Conservation (phyloP, 2,329 filamentous ascomycete species). For the Coniosporium uncinatum region DNA sequence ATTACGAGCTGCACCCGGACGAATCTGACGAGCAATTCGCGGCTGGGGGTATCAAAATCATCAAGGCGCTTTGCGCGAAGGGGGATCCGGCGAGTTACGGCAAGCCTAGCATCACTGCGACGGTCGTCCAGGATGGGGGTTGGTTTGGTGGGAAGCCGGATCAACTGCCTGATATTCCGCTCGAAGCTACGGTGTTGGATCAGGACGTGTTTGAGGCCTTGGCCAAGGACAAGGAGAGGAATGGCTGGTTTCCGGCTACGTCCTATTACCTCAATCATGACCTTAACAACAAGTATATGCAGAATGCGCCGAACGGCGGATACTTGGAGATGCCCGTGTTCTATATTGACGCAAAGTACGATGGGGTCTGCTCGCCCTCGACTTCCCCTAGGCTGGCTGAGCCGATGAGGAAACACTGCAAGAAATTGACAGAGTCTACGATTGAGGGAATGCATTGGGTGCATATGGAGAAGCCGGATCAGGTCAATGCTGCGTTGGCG, state of each 20-base stretch:
- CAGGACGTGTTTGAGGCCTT: constrained; percentile 18
- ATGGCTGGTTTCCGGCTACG: constrained; percentile 29
- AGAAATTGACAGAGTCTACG: constrained; percentile 36
- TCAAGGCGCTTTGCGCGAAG: constrained; percentile 16
- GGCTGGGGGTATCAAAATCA: constrained; percentile 13
- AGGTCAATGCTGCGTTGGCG: constrained; percentile 15
- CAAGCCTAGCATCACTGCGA: constrained; percentile 15
- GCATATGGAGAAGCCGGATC: constrained; percentile 17
- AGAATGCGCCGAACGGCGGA: constrained; percentile 25
- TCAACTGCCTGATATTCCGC: constrained; percentile 19
- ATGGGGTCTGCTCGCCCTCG: constrained; percentile 28
- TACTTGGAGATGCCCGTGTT: constrained; percentile 26
- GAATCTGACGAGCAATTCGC: constrained; percentile 14
- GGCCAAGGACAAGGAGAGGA: constrained; percentile 27
- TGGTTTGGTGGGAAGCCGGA: constrained; percentile 22
- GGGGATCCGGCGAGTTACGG: constrained; percentile 15
- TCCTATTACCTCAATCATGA: constrained; percentile 38
- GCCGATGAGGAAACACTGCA: constrained; percentile 23
- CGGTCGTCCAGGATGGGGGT: constrained; percentile 16
- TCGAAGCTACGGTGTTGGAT: constrained; percentile 18
- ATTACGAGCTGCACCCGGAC: constrained; percentile 18
- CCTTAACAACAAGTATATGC: constrained; percentile 32
- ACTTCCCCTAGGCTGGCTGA: constrained; percentile 23
- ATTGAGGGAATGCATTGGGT: constrained; percentile 27
- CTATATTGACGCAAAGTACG: constrained; percentile 30